Percentiles rank a stretch among this genome's conserved stretches.
These are phyloP conservation scores for Pythium chondricola DNA, from an alignment of 352 stramenopile genomes.

Conservation along the genomic window DNA sequence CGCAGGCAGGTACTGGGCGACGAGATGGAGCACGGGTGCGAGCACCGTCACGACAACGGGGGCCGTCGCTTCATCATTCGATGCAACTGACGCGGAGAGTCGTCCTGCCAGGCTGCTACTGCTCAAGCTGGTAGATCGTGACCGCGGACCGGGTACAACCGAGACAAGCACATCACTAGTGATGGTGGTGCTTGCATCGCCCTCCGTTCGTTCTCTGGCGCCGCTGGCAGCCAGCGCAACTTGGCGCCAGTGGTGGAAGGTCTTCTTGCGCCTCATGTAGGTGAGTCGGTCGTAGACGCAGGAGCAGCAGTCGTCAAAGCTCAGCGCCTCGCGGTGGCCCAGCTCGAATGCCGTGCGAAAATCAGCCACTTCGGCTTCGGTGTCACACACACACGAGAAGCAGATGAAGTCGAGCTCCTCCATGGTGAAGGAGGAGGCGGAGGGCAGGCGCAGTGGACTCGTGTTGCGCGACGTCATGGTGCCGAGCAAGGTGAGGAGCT, in stretches of 20 bases:
- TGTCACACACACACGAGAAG: constrained; percentile 49
- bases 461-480: constrained; percentile 14
- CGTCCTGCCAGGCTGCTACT: background rate
- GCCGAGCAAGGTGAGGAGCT: background rate
- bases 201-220: background rate
- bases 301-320: constrained; percentile 48
- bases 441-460: constrained; percentile 14
- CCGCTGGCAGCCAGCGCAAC: constrained; percentile 19
- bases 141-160: background rate
- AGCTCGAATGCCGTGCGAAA: constrained; percentile 24
- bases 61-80: background rate
- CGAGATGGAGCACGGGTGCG: constrained; percentile 36
- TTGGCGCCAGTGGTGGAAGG: constrained; percentile 66
- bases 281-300: constrained; percentile 64
- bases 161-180: too few relatives aligned
- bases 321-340: constrained; percentile 17
- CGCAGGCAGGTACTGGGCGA: constrained; percentile 36
- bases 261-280: constrained; percentile 77
- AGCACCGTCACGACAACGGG: constrained; percentile 15
- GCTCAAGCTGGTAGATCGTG: constrained; percentile 8
- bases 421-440: constrained; percentile 30
- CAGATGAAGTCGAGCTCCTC: constrained; percentile 66
- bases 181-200: background rate
- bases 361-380: constrained; percentile 26
- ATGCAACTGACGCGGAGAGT: background rate